These are phyloP conservation scores for Zoysia matrella DNA, from an alignment of 202 grass and related monocot species.

Conservation along the genomic window DNA sequence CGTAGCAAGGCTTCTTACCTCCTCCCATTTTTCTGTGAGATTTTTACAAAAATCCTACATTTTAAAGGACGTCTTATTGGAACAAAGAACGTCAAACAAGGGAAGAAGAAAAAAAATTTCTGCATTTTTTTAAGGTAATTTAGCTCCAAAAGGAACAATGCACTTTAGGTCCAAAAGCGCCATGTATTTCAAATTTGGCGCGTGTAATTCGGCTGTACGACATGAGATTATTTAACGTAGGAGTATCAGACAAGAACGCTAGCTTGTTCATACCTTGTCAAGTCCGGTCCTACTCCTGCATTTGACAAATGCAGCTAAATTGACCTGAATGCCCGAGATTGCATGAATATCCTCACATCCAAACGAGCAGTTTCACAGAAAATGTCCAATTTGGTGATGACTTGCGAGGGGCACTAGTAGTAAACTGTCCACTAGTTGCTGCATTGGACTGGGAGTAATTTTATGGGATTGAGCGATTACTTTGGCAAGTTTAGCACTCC, in stretches of 20 bases:
- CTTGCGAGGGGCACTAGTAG: conserved; percentile 18
- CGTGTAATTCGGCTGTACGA: too few relatives aligned
- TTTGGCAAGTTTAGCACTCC: conserved; percentile 10
- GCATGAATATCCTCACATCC: conserved; percentile 29
- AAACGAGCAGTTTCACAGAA: conserved; percentile 8
- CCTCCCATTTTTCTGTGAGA: too few relatives aligned
- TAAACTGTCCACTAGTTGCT: conserved; percentile 28
- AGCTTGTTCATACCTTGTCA: conserved; percentile 42
- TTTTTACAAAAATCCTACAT: too few relatives aligned
- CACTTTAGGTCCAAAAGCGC: too few relatives aligned
- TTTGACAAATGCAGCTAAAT: conserved; percentile 28
- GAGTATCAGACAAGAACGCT: not conserved
- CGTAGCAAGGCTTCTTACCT: too few relatives aligned
- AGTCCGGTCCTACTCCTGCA: conserved; percentile 8
- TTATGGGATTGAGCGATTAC: not conserved
- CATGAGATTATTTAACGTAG: too few relatives aligned
- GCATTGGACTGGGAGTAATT: not conserved
- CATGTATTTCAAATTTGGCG: too few relatives aligned
- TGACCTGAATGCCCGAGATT: conserved; percentile 14
- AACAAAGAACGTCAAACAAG: too few relatives aligned
- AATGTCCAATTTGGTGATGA: not conserved
- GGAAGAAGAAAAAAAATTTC: too few relatives aligned
- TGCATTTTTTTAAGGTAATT: too few relatives aligned
- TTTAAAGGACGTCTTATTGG: too few relatives aligned
- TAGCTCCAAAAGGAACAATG: too few relatives aligned